These are phyloP conservation scores for Dianthus caryophyllus DNA, from an alignment of 148 eudicot species.

Conservation along the genomic window DNA sequence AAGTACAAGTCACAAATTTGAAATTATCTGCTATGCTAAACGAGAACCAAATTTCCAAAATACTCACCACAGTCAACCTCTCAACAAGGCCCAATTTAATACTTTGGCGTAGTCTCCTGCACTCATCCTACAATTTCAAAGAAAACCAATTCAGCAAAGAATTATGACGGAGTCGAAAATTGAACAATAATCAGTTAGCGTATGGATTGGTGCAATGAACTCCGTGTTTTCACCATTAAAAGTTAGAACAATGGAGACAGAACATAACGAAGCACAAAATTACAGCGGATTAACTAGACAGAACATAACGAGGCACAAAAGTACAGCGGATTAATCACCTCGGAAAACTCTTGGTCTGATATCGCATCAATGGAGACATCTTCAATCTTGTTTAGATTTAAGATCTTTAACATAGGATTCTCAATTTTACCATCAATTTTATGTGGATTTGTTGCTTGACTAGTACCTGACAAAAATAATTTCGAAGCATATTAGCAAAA, in stretches of 20 bases:
- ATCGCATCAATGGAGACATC: slow-evolving; percentile 55
- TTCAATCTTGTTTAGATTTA: slow-evolving; percentile 84
- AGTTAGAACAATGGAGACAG: too few species aligned
- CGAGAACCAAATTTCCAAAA: neutral
- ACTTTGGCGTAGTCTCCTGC: slow-evolving; percentile 80
- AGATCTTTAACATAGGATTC: slow-evolving; percentile 69
- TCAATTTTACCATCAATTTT: slow-evolving; percentile 50
- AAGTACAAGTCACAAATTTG: neutral
- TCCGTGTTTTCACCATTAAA: neutral
- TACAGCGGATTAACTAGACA: slow-evolving; percentile 4
- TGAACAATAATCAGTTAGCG: slow-evolving; percentile 8
- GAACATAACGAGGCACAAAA: too few species aligned
- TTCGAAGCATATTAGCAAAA: slow-evolving; percentile 6
- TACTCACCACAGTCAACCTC: slow-evolving; percentile 77
- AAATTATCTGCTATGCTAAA: neutral
- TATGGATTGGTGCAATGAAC: neutral
- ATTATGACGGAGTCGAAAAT: neutral
- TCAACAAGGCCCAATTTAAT: slow-evolving; percentile 83
- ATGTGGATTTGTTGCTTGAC: slow-evolving; percentile 57
- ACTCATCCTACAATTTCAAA: slow-evolving; percentile 62
- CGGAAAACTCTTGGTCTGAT: slow-evolving; percentile 87
- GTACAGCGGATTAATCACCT: slow-evolving; percentile 44
- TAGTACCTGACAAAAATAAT: slow-evolving; percentile 50
- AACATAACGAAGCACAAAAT: too few species aligned
- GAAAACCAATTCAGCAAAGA: slow-evolving; percentile 24